Evolutionary conservation across 31 red algal genomes (phyloP), one percentile per base, ranked within the genome.

Genomic region (Asparagopsis taxiformis): DNA sequence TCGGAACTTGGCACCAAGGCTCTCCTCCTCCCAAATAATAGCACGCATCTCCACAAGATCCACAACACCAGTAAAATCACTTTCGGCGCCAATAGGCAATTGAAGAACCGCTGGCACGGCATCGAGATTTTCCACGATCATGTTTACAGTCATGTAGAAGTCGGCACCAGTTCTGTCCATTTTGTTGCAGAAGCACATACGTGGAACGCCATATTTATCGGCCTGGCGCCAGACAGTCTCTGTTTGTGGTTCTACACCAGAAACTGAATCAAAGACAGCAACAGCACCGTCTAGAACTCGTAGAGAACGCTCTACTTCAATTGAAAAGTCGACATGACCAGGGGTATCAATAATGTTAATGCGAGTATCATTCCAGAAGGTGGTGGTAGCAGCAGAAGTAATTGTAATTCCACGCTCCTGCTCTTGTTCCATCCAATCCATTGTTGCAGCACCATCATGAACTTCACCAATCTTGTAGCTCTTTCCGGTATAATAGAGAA

Each of bases 391-490:
- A 35, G 97, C 97, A 19, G 89, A 90, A 3, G 97, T 99, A 54
- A 99, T 99, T 33, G 97, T 99, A 46, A 99, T 99, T 17, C 97
- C 97, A 28, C 97, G 79, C 59, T 99, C 97, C 56, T 95, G 82
- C 70, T 99, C 97, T 74, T 99, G 97, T 35, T 85, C 97, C 97
- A 99, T 99, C 93, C 92, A 99, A 74, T 99, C 97, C 92, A 96
- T 99, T 13, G 87, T 91, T 13, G 97, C 97, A 51, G 88, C 92
- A 32, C 97, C 97, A 23, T 99, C 97, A 80, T 99, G 97, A 20
- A 99, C 97, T 69, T 99, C 97, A 13, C 97, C 97, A 75, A 99
- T 99, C 59, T 99, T 99, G 64, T 99, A 93, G 44, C 83, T 89
- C 75, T 88, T 96, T 37, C 97, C 97, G 10, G 97, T 99, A 72